Evolutionary conservation across 768 basidiomycete genomes (phyloP), one percentile per base, ranked within the genome.

Genomic region (Dentipellis fragilis): DNA sequence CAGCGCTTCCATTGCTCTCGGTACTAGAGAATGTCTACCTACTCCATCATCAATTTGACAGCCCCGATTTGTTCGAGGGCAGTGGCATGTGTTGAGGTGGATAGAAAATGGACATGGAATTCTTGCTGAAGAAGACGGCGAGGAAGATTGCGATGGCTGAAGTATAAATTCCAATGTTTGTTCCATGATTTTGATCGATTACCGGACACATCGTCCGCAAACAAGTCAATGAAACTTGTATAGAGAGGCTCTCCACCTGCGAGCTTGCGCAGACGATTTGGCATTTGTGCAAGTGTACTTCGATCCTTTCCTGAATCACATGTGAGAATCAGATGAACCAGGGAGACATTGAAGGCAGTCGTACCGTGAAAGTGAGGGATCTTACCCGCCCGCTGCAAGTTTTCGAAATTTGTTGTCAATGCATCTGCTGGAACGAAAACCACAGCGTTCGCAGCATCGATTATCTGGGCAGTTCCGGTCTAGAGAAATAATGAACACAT

Each of bases 111-210:
- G 19, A 68, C 63, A 61, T 69, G 67, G 22, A 62, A 69, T 52
- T 75, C 66, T 51, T 74, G 72, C 2, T 72, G 64, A 0, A 75
- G 59, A 10, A 74, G 60, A 29, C 62, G 51, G 10, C 65, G 62
- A 0, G 72, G 75, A 0, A 76, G 61, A 53, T 70, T 73, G 12
- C 64, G 56, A 42, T 75, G 69, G 1, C 63, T 68, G 21, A 73
- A 60, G 49, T 75, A 76, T 0, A 71, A 66, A 50, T 74, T 76
- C 62, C 64, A 69, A 52, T 78, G 76, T 50, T 75, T 74, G 58
- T 76, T 77, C 68, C 69, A 77, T 39, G 69, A 69, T 58, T 77
- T 77, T 3, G 69, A 71, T 10, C 65, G 58, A 55, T 77, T 76
- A 9, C 74, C 74, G 0, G 73, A 78, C 0, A 75, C 71, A 61